Conservation (phyloP, 2,329 filamentous ascomycete genomes). For the Cladorrhinum sp. region DNA sequence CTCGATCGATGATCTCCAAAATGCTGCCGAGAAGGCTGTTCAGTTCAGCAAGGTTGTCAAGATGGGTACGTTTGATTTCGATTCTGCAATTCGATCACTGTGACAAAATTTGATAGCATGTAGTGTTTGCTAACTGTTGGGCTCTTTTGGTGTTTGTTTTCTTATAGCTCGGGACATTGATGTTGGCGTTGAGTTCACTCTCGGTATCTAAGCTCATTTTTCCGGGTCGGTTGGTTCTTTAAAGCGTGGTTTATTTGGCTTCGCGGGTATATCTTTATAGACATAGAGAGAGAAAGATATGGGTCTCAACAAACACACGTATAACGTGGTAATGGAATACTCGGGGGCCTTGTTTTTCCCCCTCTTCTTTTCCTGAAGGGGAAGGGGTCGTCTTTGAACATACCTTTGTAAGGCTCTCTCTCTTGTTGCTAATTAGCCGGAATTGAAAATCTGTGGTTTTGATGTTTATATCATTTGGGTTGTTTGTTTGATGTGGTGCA, state of each 20-base stretch:
- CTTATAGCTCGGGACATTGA: constrained; percentile 86
- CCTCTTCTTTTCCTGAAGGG: neutral
- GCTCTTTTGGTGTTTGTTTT: neutral
- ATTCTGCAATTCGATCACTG: constrained; percentile 8
- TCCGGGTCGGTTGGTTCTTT: neutral
- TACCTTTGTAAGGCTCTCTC: neutral
- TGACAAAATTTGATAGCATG: constrained; percentile 1
- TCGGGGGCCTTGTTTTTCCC: neutral
- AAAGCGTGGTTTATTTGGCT: neutral
- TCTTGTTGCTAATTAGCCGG: neutral
- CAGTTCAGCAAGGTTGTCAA: constrained; percentile 99
- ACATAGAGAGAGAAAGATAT: neutral
- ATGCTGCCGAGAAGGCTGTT: constrained; percentile 93
- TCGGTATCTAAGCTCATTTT: constrained; percentile 71
- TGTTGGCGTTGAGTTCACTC: constrained; percentile 90
- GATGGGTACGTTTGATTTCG: constrained; percentile 65
- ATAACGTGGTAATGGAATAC: neutral
- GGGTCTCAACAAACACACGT: neutral
- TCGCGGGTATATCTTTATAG: neutral
- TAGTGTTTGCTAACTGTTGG: constrained; percentile 19
- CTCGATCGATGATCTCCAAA: constrained; percentile 97
- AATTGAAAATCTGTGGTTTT: too few relatives aligned
- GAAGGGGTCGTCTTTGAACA: too few relatives aligned
- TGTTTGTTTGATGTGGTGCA: too few relatives aligned
- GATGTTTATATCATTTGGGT: too few relatives aligned